Evolutionary conservation across 2,329 filamentous ascomycete genomes (phyloP).

Genomic region (Pseudogymnoascus sp.): DNA sequence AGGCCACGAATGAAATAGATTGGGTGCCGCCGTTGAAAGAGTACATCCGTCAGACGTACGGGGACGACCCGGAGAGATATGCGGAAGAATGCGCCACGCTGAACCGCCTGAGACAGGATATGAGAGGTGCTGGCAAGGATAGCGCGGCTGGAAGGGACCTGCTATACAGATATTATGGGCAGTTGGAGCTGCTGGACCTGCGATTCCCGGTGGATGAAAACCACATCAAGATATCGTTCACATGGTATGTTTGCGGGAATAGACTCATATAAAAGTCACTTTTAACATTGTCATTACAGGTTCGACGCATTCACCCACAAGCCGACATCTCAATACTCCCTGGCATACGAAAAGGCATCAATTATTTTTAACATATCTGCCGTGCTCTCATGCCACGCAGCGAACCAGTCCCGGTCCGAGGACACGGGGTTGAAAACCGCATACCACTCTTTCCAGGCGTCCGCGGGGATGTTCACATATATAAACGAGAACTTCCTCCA

Average conservation of each 20-base stretch:
- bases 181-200: constrained; percentile 88
- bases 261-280: constrained; percentile 17
- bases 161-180: constrained; percentile 94
- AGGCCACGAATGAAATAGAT: constrained; percentile 94
- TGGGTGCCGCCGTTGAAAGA: constrained; percentile 87
- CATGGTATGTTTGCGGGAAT: constrained; percentile 57
- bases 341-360: constrained; percentile 96
- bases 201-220: constrained; percentile 97
- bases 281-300: constrained; percentile 43
- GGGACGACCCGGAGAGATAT: constrained; percentile 94
- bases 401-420: constrained; percentile 83
- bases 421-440: constrained; percentile 91
- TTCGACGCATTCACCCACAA: constrained; percentile 99
- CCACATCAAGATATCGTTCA: constrained; percentile 98
- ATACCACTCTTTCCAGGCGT: constrained; percentile 96
- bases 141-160: constrained; percentile 89
- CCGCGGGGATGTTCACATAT: constrained; percentile 98
- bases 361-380: constrained; percentile 99
- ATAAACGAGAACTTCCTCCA: constrained; percentile 99
- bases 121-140: constrained; percentile 94
- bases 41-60: constrained; percentile 90
- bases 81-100: constrained; percentile 89
- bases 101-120: constrained; percentile 92
- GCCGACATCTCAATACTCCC: constrained; percentile 89
- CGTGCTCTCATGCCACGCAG: constrained; percentile 90